A percentile compares a stretch with the other conserved stretches of the same genome.
phyloP scores from a whole-genome alignment of 352 stramenopile genomes.

The Pythium pyrilobum region DNA sequence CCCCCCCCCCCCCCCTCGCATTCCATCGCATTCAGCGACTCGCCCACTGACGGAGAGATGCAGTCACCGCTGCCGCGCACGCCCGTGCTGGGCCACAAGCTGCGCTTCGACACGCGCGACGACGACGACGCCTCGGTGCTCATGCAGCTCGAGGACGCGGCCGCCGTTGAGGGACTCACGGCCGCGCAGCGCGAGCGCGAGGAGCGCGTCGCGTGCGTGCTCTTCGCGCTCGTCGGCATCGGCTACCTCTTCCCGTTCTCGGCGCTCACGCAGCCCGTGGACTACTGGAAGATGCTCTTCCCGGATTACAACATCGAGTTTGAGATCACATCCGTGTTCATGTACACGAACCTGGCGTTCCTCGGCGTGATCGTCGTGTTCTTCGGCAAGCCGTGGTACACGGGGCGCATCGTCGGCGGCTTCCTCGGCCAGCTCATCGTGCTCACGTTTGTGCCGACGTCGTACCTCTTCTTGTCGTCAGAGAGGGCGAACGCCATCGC shows the following conservation, averaged over 20 bases:
- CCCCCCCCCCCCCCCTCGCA: background rate
- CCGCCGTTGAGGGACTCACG: constrained; percentile 16
- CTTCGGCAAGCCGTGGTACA: constrained; percentile 59
- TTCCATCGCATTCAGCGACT: background rate
- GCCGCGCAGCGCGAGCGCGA: constrained; percentile 30
- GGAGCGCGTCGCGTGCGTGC: constrained; percentile 43
- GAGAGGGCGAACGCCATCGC: constrained; percentile 62
- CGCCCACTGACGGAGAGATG: constrained; percentile 22
- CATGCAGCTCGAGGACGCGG: constrained; percentile 23
- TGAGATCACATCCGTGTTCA: constrained; percentile 74
- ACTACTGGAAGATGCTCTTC: constrained; percentile 86
- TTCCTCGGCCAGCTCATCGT: constrained; percentile 70
- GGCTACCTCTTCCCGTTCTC: constrained; percentile 87
- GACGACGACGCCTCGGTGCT: background rate
- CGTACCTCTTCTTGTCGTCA: constrained; percentile 64
- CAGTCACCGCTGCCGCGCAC: constrained; percentile 55
- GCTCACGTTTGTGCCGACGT: constrained; percentile 70
- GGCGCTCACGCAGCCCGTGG: constrained; percentile 82
- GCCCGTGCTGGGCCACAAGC: constrained; percentile 28
- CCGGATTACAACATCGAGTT: constrained; percentile 87
- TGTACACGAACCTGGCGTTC: constrained; percentile 79
- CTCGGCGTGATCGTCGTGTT: constrained; percentile 62
- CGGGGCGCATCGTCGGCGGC: constrained; percentile 67
- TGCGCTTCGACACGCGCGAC: constrained; percentile 27
- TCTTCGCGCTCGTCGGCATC: constrained; percentile 71